Conservation (phyloP, 148 eudicot genomes). For the Silene uniflora region DNA sequence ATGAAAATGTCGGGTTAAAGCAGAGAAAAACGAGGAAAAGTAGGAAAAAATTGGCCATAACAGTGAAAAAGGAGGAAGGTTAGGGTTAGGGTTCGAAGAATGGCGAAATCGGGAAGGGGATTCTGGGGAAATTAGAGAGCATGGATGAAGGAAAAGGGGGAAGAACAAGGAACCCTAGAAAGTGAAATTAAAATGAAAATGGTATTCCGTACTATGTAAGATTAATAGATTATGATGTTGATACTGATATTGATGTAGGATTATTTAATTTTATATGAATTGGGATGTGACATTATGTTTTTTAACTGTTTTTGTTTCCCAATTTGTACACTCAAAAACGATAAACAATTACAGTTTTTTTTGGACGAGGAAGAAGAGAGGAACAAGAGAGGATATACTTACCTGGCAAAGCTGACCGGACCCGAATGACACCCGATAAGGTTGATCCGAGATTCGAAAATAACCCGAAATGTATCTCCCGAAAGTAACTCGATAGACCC, state of each 20-base stretch:
- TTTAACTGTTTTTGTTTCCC: no score
- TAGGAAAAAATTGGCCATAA: conserved; percentile 12
- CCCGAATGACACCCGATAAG: no score
- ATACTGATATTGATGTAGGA: not conserved
- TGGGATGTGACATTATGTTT: not conserved
- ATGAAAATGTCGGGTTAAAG: conserved; percentile 11
- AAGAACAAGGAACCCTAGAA: conserved; percentile 2
- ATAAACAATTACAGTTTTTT: no score
- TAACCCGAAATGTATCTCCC: no score
- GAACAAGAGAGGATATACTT: no score
- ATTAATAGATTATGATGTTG: not conserved
- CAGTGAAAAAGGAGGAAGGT: not conserved
- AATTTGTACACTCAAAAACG: no score
- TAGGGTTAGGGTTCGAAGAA: not conserved
- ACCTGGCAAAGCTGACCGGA: no score
- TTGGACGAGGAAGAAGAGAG: no score
- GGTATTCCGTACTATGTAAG: not conserved
- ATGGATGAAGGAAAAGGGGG: conserved; percentile 6
- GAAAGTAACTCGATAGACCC: no score
- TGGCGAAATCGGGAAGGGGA: not conserved
- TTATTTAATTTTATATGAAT: not conserved
- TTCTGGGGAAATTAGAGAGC: not conserved
- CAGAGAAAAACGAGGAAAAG: conserved; percentile 1
- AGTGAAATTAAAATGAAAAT: not conserved
- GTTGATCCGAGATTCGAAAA: no score